Evolutionary conservation across 164 flowering plant species (phyloP).

Genomic region (Kingdonia uniflora): DNA sequence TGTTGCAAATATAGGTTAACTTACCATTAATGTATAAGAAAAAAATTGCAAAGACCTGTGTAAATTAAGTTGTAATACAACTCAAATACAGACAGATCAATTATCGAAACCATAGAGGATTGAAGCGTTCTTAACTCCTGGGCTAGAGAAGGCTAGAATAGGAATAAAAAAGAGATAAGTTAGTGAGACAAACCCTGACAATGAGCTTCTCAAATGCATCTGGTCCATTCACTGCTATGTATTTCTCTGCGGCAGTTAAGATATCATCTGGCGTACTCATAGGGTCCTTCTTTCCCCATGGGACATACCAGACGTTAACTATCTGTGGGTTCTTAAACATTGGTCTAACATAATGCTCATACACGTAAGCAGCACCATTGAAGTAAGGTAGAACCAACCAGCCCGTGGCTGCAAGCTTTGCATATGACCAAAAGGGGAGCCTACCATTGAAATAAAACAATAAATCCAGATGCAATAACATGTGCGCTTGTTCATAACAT

Average conservation of each 20-base stretch:
- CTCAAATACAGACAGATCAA: too few relatives aligned
- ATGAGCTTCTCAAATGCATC: conserved; percentile 63
- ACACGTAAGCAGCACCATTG: conserved; percentile 84
- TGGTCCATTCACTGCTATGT: conserved; percentile 70
- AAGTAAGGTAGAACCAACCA: conserved; percentile 91
- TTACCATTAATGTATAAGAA: too few relatives aligned
- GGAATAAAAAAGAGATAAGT: not conserved
- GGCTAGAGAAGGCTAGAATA: too few relatives aligned
- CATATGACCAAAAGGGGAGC: conserved; percentile 66
- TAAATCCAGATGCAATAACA: not conserved
- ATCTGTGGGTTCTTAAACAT: conserved; percentile 48
- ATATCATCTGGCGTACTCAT: conserved; percentile 53
- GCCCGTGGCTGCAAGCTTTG: conserved; percentile 51
- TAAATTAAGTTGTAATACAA: too few relatives aligned
- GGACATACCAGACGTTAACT: conserved; percentile 51
- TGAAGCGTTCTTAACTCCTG: too few relatives aligned
- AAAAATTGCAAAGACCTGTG: too few relatives aligned
- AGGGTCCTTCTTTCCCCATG: conserved; percentile 36
- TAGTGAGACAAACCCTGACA: conserved; percentile 28
- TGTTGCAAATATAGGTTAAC: too few relatives aligned
- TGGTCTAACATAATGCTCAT: conserved; percentile 60
- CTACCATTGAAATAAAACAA: conserved; percentile 17
- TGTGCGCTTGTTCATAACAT: too few relatives aligned
- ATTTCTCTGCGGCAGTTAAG: conserved; percentile 66
- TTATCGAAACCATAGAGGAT: too few relatives aligned